These are phyloP conservation scores for Suillus ampliporus DNA, from an alignment of 768 basidiomycete species.

Conservation along the genomic window DNA sequence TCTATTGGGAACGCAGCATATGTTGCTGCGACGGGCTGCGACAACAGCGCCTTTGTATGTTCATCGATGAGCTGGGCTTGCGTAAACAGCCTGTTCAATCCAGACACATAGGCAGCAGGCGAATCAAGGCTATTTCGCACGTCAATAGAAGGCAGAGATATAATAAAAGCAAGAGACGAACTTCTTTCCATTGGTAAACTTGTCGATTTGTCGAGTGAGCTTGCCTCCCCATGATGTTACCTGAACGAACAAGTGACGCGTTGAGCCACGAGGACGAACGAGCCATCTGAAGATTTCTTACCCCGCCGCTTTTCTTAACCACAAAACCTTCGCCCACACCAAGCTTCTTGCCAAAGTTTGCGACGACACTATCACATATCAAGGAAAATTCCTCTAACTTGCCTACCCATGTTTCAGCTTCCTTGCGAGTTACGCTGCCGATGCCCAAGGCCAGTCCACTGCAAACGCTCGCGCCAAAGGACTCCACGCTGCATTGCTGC, in stretches of 20 bases:
- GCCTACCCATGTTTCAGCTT: slow-evolving; percentile 77
- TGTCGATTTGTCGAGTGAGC: slow-evolving; percentile 76
- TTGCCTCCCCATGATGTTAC: slow-evolving; percentile 74
- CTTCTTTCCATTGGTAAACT: slow-evolving; percentile 91
- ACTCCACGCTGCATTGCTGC: slow-evolving; percentile 69
- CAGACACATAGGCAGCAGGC: slow-evolving; percentile 81
- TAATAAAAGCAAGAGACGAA: slow-evolving; percentile 42
- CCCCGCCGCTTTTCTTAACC: slow-evolving; percentile 74
- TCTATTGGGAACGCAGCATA: slow-evolving; percentile 76
- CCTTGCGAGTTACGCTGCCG: slow-evolving; percentile 75
- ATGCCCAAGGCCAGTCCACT: slow-evolving; percentile 77
- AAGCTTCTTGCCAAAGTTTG: slow-evolving; percentile 85
- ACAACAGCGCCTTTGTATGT: slow-evolving; percentile 76
- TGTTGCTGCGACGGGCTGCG: slow-evolving; percentile 69
- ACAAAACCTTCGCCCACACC: slow-evolving; percentile 89
- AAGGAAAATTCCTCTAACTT: slow-evolving; percentile 83
- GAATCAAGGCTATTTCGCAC: slow-evolving; percentile 74
- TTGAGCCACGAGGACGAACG: slow-evolving; percentile 16
- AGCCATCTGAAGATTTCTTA: slow-evolving; percentile 34
- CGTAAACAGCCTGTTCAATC: slow-evolving; percentile 72
- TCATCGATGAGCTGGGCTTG: slow-evolving; percentile 85
- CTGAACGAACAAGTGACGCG: slow-evolving; percentile 29
- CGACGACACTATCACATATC: slow-evolving; percentile 80
- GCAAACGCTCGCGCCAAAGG: slow-evolving; percentile 80
- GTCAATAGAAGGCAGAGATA: slow-evolving; percentile 18